These are phyloP conservation scores for Tausonia pullulans DNA, from an alignment of 1,284 basidiomycete genomes.

Conservation along the genomic window DNA sequence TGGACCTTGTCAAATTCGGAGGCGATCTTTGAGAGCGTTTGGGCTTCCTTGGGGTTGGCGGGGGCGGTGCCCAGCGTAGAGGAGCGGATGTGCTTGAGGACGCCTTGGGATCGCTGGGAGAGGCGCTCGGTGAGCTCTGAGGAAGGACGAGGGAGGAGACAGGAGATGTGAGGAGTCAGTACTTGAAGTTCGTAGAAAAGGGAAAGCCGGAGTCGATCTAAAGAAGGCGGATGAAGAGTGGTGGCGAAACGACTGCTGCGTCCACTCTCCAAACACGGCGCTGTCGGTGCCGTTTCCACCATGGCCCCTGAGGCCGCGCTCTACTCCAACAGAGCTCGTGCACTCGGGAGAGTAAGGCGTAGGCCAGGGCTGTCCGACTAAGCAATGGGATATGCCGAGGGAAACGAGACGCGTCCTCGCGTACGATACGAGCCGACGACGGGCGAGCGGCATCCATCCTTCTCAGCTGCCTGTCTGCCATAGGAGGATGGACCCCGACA, in stretches of 20 bases:
- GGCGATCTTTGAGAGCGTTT: conserved; percentile 30
- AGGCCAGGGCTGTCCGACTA: too few species aligned
- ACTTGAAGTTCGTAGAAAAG: too few species aligned
- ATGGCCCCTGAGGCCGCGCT: not conserved
- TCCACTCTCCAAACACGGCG: too few species aligned
- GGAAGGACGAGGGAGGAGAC: not conserved
- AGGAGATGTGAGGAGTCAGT: not conserved
- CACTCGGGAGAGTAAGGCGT: too few species aligned
- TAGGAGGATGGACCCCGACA: too few species aligned
- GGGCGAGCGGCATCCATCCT: not conserved
- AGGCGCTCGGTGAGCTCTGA: conserved; percentile 15
- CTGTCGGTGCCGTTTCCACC: too few species aligned
- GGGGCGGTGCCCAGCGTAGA: conserved; percentile 14
- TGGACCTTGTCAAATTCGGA: conserved; percentile 33
- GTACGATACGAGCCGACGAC: too few species aligned
- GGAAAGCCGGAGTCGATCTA: not conserved
- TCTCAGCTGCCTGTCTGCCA: not conserved
- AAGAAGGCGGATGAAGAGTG: not conserved
- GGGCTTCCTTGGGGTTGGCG: conserved; percentile 27
- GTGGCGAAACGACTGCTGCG: not conserved
- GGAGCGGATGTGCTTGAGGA: conserved; percentile 15
- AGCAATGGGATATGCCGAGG: too few species aligned
- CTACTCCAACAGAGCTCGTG: not conserved
- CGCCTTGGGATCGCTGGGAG: conserved; percentile 8
- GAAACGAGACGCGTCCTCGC: too few species aligned